These are phyloP conservation scores for Babesia sp. DNA, from an alignment of 169 alveolate genomes.

Conservation along the genomic window DNA sequence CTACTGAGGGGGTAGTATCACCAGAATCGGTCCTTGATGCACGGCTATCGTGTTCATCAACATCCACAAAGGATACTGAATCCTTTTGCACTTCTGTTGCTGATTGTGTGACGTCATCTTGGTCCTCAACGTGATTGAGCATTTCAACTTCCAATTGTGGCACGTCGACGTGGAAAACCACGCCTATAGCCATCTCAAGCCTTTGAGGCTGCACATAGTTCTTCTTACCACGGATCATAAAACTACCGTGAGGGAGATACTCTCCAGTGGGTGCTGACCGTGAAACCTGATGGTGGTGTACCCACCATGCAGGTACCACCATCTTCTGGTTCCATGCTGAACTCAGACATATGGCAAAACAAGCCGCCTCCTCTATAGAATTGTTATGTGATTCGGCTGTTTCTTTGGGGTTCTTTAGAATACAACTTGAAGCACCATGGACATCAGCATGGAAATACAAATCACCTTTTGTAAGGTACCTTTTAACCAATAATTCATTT, in stretches of 20 bases:
- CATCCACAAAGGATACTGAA: neutral
- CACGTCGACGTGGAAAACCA: conserved; percentile 67
- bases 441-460: conserved; percentile 95
- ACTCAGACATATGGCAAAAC: conserved; percentile 87
- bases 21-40: neutral
- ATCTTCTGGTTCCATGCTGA: conserved; percentile 93
- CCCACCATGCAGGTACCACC: conserved; percentile 95
- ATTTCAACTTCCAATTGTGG: conserved; percentile 8
- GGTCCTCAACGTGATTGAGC: neutral
- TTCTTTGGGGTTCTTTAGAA: conserved; percentile 88
- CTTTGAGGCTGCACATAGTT: conserved; percentile 87
- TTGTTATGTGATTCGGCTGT: conserved; percentile 79
- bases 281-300: conserved; percentile 91
- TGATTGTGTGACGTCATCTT: neutral
- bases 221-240: conserved; percentile 95
- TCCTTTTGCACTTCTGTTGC: neutral
- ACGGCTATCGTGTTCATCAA: neutral
- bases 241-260: conserved; percentile 90
- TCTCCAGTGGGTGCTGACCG: conserved; percentile 96
- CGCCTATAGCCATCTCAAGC: conserved; percentile 93
- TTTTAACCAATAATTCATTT: conserved; percentile 92
- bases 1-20: neutral
- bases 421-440: conserved; percentile 96
- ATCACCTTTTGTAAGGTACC: conserved; percentile 89
- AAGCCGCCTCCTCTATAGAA: conserved; percentile 67